A percentile compares a stretch with the other conserved stretches of the same genome.
Conservation (phyloP, 2,329 filamentous ascomycete species). For the Venturiaceae sp. region DNA sequence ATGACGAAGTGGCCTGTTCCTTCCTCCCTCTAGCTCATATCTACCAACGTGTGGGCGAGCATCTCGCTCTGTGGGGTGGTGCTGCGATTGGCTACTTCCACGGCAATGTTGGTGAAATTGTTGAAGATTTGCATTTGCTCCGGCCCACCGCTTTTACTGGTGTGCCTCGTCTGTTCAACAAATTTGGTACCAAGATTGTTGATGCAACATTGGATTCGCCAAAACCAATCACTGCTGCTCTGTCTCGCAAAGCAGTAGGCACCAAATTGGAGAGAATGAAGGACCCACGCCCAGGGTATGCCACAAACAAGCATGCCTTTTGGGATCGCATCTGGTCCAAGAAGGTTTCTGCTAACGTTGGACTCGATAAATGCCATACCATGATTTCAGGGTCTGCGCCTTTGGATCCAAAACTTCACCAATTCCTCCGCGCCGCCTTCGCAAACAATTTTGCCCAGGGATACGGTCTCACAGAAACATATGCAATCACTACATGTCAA, state of each 20-base stretch:
- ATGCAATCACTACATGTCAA: slow-evolving; percentile 68
- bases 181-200: slow-evolving; percentile 76
- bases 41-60: slow-evolving; percentile 77
- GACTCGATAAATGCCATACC: slow-evolving; percentile 60
- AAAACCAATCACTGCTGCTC: slow-evolving; percentile 55
- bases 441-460: slow-evolving; percentile 74
- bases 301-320: slow-evolving; percentile 67
- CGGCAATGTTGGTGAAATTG: slow-evolving; percentile 74
- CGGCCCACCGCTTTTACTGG: slow-evolving; percentile 76
- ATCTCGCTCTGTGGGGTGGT: slow-evolving; percentile 61
- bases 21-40: slow-evolving; percentile 95
- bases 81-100: slow-evolving; percentile 84
- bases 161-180: slow-evolving; percentile 85
- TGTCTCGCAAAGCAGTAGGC: slow-evolving; percentile 70
- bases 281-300: slow-evolving; percentile 55
- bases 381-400: slow-evolving; percentile 88
- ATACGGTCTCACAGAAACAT: slow-evolving; percentile 90
- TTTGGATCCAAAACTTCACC: slow-evolving; percentile 77
- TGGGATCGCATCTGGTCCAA: slow-evolving; percentile 85
- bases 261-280: slow-evolving; percentile 74
- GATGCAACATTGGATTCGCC: slow-evolving; percentile 67
- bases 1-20: slow-evolving; percentile 62
- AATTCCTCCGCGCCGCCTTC: slow-evolving; percentile 79
- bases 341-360: slow-evolving; percentile 76
- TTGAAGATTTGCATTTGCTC: slow-evolving; percentile 85